A percentile compares a stretch with the other conserved stretches of the same genome.
Conservation (phyloP, 805 yeast species). For the Cyberlindnera sargentensis region DNA sequence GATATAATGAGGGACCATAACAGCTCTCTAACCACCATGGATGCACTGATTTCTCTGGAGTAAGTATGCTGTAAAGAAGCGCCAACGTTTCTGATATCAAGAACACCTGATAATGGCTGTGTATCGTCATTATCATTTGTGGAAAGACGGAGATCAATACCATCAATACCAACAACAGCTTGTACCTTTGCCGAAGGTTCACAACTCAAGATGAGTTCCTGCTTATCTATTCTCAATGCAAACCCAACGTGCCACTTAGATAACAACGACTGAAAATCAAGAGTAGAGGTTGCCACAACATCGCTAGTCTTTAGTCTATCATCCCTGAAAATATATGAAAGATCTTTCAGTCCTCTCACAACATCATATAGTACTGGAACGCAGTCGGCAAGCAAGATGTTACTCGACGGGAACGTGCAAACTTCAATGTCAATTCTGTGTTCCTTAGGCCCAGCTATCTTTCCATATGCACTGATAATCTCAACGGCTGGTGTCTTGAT, state of each 20-base stretch:
- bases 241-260: slow-evolving; percentile 54
- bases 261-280: slow-evolving; percentile 39
- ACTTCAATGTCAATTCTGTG: slow-evolving; percentile 47
- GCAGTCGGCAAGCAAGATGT: slow-evolving; percentile 62
- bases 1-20: slow-evolving; percentile 42
- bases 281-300: slow-evolving; percentile 5
- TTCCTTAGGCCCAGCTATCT: slow-evolving; percentile 30
- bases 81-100: slow-evolving; percentile 47
- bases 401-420: slow-evolving; percentile 61
- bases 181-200: slow-evolving; percentile 92
- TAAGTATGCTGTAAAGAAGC: slow-evolving; percentile 85
- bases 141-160: slow-evolving; percentile 52
- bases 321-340: slow-evolving; percentile 31
- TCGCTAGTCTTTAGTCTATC: slow-evolving; percentile 2
- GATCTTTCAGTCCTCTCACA: slow-evolving; percentile 38
- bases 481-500: slow-evolving; percentile 72
- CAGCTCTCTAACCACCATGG: slow-evolving; percentile 42
- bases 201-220: slow-evolving; percentile 74
- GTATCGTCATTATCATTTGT: slow-evolving; percentile 38
- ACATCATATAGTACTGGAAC: slow-evolving; percentile 71
- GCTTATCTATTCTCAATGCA: slow-evolving; percentile 62
- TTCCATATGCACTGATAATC: slow-evolving; percentile 47
- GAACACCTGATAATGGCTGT: slow-evolving; percentile 36
- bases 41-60: slow-evolving; percentile 84
- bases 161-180: slow-evolving; percentile 70